A percentile compares a stretch with the other conserved stretches of the same genome.
phyloP scores from a whole-genome alignment of 805 yeast genomes.

The Kuraishia ogatae region DNA sequence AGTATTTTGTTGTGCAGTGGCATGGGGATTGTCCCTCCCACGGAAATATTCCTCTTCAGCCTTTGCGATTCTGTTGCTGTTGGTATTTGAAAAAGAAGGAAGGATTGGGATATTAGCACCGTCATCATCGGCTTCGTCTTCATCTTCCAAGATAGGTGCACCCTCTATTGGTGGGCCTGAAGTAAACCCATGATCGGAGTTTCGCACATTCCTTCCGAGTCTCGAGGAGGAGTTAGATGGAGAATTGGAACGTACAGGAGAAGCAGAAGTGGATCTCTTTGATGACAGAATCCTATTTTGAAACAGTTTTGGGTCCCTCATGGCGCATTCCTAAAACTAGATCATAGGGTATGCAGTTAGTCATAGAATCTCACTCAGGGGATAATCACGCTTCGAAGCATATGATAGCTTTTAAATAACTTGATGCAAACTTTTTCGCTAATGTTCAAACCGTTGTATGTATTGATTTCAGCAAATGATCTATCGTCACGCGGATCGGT shows the following conservation, averaged over 20 bases:
- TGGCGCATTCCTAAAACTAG: background rate
- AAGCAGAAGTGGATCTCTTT: background rate
- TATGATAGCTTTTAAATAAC: background rate
- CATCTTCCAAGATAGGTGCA: constrained; percentile 1
- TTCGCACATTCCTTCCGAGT: background rate
- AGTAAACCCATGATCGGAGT: background rate
- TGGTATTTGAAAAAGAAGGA: background rate
- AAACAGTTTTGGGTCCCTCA: background rate
- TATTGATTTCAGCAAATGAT: too few relatives aligned
- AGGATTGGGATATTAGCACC: background rate
- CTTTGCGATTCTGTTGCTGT: background rate
- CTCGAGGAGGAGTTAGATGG: background rate
- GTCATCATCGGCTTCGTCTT: background rate
- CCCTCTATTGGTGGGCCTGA: background rate
- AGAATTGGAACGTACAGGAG: background rate
- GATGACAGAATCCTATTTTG: background rate
- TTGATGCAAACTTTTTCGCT: too few relatives aligned
- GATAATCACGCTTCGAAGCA: background rate
- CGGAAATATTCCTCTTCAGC: background rate
- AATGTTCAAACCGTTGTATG: too few relatives aligned
- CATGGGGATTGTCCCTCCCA: background rate
- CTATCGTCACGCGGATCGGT: background rate
- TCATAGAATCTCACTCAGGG: background rate
- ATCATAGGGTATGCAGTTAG: too few relatives aligned
- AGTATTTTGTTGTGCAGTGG: background rate